Evolutionary conservation across 164 flowering plant genomes (phyloP).

Genomic region (Euptelea pleiosperma): DNA sequence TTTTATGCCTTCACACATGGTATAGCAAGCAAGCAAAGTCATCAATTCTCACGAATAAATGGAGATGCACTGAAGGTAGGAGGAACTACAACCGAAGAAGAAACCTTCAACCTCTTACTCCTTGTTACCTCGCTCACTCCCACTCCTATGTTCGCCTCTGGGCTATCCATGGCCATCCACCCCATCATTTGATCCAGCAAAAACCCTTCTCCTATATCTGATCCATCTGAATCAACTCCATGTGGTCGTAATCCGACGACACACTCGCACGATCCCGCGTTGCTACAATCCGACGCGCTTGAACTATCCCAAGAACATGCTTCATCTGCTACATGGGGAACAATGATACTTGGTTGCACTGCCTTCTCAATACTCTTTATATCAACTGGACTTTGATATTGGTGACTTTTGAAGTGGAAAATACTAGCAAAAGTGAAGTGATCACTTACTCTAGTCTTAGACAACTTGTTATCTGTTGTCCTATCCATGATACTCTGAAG

Average conservation of each 20-base stretch:
- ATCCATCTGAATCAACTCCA: constrained; percentile 42
- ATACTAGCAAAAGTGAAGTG: constrained; percentile 72
- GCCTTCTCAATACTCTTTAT: constrained; percentile 45
- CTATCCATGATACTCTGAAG: constrained; percentile 65
- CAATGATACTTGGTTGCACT: constrained; percentile 71
- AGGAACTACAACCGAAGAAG: constrained; percentile 73
- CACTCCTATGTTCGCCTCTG: constrained; percentile 13
- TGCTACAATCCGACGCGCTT: constrained; percentile 35
- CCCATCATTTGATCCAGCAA: constrained; percentile 34
- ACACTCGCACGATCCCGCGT: constrained; percentile 20
- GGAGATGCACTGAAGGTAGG: constrained; percentile 51
- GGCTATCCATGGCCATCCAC: constrained; percentile 39
- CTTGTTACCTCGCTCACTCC: constrained; percentile 21
- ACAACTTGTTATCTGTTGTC: constrained; percentile 35
- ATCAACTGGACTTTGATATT: constrained; percentile 32
- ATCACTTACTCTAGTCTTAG: constrained; percentile 66
- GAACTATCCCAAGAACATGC: constrained; percentile 44
- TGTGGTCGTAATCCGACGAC: constrained; percentile 22
- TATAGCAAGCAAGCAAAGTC: no score
- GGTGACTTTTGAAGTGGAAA: constrained; percentile 41
- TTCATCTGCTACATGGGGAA: constrained; percentile 38
- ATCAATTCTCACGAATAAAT: constrained; percentile 6
- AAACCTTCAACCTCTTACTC: constrained; percentile 70
- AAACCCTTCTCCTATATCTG: constrained; percentile 30
- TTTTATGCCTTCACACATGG: background rate